Conservation (phyloP, 371 early-diverging fungal genomes). For the Rhizopus microsporus region DNA sequence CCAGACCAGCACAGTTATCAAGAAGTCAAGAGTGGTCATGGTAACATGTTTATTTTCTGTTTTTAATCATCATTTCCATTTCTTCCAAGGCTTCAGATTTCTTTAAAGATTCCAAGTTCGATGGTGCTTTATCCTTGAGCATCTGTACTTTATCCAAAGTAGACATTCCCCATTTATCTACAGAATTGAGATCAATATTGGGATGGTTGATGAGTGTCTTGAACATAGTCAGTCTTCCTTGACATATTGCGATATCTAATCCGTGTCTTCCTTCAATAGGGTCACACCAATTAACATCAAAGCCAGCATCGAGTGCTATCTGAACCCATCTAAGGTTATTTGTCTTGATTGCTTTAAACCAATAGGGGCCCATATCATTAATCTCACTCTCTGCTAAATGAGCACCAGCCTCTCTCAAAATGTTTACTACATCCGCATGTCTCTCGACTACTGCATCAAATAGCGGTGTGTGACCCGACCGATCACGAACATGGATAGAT, state of each 20-base stretch:
- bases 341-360: slow-evolving; percentile 46
- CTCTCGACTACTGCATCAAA: slow-evolving; percentile 77
- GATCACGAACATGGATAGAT: slow-evolving; percentile 90
- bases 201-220: slow-evolving; percentile 33
- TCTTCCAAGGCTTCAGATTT: slow-evolving; percentile 7
- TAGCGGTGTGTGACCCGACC: slow-evolving; percentile 86
- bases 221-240: slow-evolving; percentile 37
- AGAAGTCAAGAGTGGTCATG: not conserved
- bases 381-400: slow-evolving; percentile 84
- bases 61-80: slow-evolving; percentile 14
- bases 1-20: too few relatives aligned
- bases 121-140: slow-evolving; percentile 15
- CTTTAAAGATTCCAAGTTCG: not conserved
- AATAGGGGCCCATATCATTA: slow-evolving; percentile 57
- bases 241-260: slow-evolving; percentile 40
- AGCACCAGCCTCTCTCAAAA: slow-evolving; percentile 85
- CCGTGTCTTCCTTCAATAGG: slow-evolving; percentile 42
- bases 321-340: slow-evolving; percentile 39
- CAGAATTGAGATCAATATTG: slow-evolving; percentile 15
- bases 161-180: slow-evolving; percentile 43
- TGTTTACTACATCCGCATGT: slow-evolving; percentile 58
- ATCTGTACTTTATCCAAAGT: slow-evolving; percentile 30
- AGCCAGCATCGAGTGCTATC: slow-evolving; percentile 40
- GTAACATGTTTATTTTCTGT: slow-evolving; percentile 4
- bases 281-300: slow-evolving; percentile 49